A percentile compares a stretch with the other conserved stretches of the same genome.
phyloP scores from a whole-genome alignment of 164 flowering plant genomes.

The Aristolochia californica region DNA sequence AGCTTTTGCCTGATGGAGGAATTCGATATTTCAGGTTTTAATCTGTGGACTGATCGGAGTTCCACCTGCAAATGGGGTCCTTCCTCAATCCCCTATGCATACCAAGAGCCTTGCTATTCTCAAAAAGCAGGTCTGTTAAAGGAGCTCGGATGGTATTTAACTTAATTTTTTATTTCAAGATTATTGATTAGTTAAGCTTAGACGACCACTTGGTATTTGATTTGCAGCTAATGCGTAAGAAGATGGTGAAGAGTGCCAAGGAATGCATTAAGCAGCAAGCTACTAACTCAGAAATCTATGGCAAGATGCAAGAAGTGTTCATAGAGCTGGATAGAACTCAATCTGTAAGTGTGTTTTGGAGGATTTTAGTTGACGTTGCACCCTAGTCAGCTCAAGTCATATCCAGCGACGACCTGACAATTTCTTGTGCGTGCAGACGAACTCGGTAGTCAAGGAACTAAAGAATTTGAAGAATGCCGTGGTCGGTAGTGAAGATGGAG shows the following conservation, averaged over 20 bases:
- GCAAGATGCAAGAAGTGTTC: conserved; percentile 42
- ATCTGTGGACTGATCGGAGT: conserved; percentile 43
- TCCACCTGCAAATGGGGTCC: conserved; percentile 49
- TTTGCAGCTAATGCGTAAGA: conserved; percentile 36
- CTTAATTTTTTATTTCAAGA: neutral
- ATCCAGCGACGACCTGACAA: too few species aligned
- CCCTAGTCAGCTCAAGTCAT: neutral
- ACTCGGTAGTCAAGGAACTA: conserved; percentile 28
- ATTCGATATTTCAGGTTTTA: conserved; percentile 26
- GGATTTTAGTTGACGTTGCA: neutral
- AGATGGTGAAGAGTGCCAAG: conserved; percentile 43
- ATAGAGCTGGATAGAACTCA: conserved; percentile 31
- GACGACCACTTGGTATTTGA: neutral
- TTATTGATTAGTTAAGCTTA: neutral
- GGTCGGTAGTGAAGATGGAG: conserved; percentile 22
- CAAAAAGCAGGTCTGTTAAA: conserved; percentile 30
- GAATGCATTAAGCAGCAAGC: conserved; percentile 32
- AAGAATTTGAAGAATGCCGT: conserved; percentile 44
- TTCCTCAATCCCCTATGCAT: conserved; percentile 61
- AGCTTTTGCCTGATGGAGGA: neutral
- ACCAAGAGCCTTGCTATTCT: conserved; percentile 50
- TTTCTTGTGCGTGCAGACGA: conserved; percentile 15
- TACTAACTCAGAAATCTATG: conserved; percentile 36
- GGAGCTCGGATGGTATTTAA: neutral
- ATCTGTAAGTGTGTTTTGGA: neutral